A percentile compares a stretch with the other conserved stretches of the same genome.
These are phyloP conservation scores for Oryza punctata DNA, from an alignment of 176 grass and related monocot species.

Conservation along the genomic window DNA sequence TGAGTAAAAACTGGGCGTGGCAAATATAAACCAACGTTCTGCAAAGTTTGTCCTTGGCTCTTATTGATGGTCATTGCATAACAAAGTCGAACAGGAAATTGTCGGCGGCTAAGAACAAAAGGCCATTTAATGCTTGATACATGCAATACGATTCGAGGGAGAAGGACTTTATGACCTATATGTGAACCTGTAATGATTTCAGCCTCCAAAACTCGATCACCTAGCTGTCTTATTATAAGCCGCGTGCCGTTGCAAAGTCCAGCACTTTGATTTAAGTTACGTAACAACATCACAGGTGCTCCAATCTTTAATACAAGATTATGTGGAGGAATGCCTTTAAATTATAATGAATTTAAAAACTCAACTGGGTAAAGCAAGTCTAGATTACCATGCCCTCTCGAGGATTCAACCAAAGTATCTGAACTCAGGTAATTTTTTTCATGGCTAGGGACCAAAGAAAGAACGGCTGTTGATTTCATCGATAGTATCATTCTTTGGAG, in stretches of 20 bases:
- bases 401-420: neutral
- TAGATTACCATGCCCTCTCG: neutral
- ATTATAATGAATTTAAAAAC: constrained; percentile 5
- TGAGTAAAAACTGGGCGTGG: neutral
- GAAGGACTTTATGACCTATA: neutral
- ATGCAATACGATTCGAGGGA: neutral
- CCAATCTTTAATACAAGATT: neutral
- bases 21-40: neutral
- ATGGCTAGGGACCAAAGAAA: neutral
- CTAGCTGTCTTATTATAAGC: constrained; percentile 13
- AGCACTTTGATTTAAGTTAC: neutral
- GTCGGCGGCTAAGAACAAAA: constrained; percentile 6
- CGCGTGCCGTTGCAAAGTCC: constrained; percentile 34
- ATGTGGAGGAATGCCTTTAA: constrained; percentile 12
- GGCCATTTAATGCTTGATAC: constrained; percentile 13
- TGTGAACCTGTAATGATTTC: constrained; percentile 21
- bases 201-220: neutral
- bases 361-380: constrained; percentile 25
- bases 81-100: neutral
- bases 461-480: constrained; percentile 3
- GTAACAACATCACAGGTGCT: constrained; percentile 22
- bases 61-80: constrained; percentile 21
- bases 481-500: constrained; percentile 13
- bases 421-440: constrained; percentile 14
- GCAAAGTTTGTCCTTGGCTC: constrained; percentile 3